Evolutionary conservation across 2,329 filamentous ascomycete species (phyloP).

Genomic region (Sarocladium brachiariae): DNA sequence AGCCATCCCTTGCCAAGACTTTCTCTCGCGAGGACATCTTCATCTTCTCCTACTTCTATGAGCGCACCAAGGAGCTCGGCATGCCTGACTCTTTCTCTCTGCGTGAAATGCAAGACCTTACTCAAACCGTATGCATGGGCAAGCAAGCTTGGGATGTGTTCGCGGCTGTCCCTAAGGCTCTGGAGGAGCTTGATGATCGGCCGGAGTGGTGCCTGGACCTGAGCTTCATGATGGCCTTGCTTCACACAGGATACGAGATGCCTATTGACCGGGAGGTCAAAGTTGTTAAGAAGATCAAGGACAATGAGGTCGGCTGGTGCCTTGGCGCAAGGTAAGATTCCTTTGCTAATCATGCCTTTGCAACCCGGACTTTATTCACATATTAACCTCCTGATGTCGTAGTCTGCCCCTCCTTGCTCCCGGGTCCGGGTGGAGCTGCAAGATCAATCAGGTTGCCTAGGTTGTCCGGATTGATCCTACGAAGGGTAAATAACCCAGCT

Average conservation of each 20-base stretch:
- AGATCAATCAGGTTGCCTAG: slow-evolving; percentile 65
- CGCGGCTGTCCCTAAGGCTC: slow-evolving; percentile 63
- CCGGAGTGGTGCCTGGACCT: slow-evolving; percentile 92
- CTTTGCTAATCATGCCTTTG: no score
- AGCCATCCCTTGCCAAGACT: slow-evolving; percentile 86
- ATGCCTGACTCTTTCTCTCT: slow-evolving; percentile 98
- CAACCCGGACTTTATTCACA: no score
- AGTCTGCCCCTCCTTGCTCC: slow-evolving; percentile 79
- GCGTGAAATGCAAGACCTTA: slow-evolving; percentile 79
- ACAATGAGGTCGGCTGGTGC: slow-evolving; percentile 96
- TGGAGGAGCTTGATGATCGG: slow-evolving; percentile 71
- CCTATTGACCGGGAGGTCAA: slow-evolving; percentile 91
- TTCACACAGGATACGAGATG: slow-evolving; percentile 98
- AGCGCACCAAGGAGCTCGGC: slow-evolving; percentile 85
- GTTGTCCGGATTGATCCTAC: slow-evolving; percentile 3
- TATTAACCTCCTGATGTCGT: slow-evolving; percentile 4
- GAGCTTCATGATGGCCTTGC: slow-evolving; percentile 89
- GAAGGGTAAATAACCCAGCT: background rate
- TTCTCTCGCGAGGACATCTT: slow-evolving; percentile 89
- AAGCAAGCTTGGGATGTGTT: slow-evolving; percentile 76
- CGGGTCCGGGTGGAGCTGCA: slow-evolving; percentile 85
- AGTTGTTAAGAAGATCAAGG: slow-evolving; percentile 98
- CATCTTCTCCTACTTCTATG: slow-evolving; percentile 97
- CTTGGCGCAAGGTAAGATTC: slow-evolving; percentile 87
- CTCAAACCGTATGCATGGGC: slow-evolving; percentile 77